Percentiles rank a stretch among this genome's conserved stretches.
These are phyloP conservation scores for Alternaria alternata DNA, from an alignment of 2,329 filamentous ascomycete genomes.

Conservation along the genomic window DNA sequence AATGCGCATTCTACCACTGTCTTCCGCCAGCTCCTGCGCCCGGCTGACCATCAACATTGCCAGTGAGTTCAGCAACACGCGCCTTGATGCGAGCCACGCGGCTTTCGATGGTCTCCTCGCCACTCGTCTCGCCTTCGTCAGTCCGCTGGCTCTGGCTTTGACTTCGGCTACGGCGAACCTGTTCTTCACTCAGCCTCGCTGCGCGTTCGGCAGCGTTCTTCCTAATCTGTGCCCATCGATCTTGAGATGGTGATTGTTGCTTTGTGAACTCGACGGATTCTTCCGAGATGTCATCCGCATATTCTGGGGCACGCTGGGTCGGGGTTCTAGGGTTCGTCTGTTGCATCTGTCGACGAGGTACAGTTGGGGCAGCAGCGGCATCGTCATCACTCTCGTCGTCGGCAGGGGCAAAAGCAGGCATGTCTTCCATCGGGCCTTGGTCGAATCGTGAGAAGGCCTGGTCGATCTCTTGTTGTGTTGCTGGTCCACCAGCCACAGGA, in stretches of 20 bases:
- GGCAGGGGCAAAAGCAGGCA: slow-evolving; percentile 79
- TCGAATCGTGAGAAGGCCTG: slow-evolving; percentile 76
- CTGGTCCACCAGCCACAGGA: slow-evolving; percentile 65
- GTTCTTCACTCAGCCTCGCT: slow-evolving; percentile 71
- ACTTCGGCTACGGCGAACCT: slow-evolving; percentile 63
- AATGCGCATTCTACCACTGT: slow-evolving; percentile 27
- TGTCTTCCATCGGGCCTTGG: slow-evolving; percentile 86
- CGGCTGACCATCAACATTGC: slow-evolving; percentile 51
- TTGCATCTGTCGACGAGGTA: slow-evolving; percentile 34
- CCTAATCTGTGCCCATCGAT: slow-evolving; percentile 95
- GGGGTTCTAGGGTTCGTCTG: slow-evolving; percentile 26
- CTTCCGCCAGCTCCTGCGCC: slow-evolving; percentile 17
- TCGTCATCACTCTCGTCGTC: slow-evolving; percentile 49
- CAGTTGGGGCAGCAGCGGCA: slow-evolving; percentile 27
- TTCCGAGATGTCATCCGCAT: slow-evolving; percentile 52
- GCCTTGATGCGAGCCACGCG: slow-evolving; percentile 98
- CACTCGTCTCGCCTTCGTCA: slow-evolving; percentile 89
- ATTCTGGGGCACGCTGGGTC: slow-evolving; percentile 24
- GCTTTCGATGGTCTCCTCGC: slow-evolving; percentile 96
- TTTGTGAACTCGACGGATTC: slow-evolving; percentile 51
- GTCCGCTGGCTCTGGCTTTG: slow-evolving; percentile 65
- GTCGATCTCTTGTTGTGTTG: slow-evolving; percentile 66
- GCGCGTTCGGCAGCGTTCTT: slow-evolving; percentile 91
- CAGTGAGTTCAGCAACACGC: slow-evolving; percentile 91
- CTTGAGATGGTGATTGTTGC: slow-evolving; percentile 60